phyloP scores from a whole-genome alignment of 2,329 filamentous ascomycete genomes.

The Diplocarpon rosae region DNA sequence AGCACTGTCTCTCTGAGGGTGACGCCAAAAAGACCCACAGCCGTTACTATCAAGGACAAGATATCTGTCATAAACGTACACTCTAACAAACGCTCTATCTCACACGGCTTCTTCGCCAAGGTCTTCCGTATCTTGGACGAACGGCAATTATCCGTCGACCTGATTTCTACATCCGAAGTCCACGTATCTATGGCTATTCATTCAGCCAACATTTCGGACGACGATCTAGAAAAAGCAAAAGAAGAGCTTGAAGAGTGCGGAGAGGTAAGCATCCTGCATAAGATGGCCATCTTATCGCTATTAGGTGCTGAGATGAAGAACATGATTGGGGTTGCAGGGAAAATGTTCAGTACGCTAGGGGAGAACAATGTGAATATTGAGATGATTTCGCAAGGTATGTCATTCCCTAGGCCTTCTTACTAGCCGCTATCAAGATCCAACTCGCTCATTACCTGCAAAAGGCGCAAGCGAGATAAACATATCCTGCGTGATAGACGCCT shows the following conservation, averaged over 20 bases:
- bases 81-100: slow-evolving; percentile 91
- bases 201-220: slow-evolving; percentile 54
- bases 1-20: slow-evolving; percentile 36
- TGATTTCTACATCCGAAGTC: slow-evolving; percentile 93
- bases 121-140: slow-evolving; percentile 88
- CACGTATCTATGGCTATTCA: slow-evolving; percentile 97
- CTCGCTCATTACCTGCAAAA: slow-evolving; percentile 29
- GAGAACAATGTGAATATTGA: slow-evolving; percentile 95
- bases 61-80: slow-evolving; percentile 97
- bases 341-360: slow-evolving; percentile 89
- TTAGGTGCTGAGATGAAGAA: slow-evolving; percentile 97
- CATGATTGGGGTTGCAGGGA: slow-evolving; percentile 86
- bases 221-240: slow-evolving; percentile 56
- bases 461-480: slow-evolving; percentile 99
- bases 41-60: slow-evolving; percentile 94
- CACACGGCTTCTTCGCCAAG: slow-evolving; percentile 88
- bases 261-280: slow-evolving; percentile 76
- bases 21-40: slow-evolving; percentile 66
- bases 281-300: slow-evolving; percentile 92
- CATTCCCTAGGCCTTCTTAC: background rate
- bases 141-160: slow-evolving; percentile 80
- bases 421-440: background rate
- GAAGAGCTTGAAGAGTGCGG: slow-evolving; percentile 70
- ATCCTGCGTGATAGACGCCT: slow-evolving; percentile 88
- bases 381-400: slow-evolving; percentile 93